phyloP scores from a whole-genome alignment of 2,329 filamentous ascomycete species.

The Aspergillus texensis region DNA sequence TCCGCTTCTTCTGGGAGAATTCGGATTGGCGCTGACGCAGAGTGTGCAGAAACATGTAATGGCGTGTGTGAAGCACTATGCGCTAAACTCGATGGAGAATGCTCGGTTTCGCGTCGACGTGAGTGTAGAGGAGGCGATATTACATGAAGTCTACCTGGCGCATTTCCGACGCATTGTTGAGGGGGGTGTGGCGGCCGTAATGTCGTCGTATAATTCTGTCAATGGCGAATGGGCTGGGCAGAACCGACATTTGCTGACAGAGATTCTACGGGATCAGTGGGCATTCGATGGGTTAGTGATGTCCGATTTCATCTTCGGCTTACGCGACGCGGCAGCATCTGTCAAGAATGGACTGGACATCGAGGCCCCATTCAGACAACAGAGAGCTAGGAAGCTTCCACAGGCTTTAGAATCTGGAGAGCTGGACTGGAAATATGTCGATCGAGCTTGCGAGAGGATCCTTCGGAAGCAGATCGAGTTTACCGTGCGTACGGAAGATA shows the following conservation, averaged over 20 bases:
- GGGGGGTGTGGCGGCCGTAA: conserved; percentile 12
- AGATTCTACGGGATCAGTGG: conserved; percentile 13
- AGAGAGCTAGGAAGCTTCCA: background rate
- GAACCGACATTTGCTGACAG: conserved; percentile 8
- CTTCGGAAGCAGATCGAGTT: conserved; percentile 5
- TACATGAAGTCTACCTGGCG: conserved; percentile 29
- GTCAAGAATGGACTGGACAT: conserved; percentile 15
- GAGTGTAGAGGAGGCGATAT: conserved; percentile 24
- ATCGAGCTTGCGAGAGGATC: conserved; percentile 6
- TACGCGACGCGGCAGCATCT: conserved; percentile 12
- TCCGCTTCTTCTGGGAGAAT: conserved; percentile 26
- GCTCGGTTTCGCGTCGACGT: conserved; percentile 31
- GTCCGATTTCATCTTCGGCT: conserved; percentile 17
- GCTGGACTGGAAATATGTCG: conserved; percentile 2
- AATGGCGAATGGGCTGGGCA: conserved; percentile 16
- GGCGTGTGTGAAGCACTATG: conserved; percentile 34
- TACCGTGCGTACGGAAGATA: conserved; percentile 1
- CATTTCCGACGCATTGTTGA: conserved; percentile 15
- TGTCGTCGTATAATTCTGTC: conserved; percentile 17
- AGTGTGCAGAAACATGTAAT: conserved; percentile 29
- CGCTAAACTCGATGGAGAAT: conserved; percentile 35
- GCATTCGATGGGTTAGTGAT: conserved; percentile 15
- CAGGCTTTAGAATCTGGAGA: conserved; percentile 1
- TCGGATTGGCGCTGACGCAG: conserved; percentile 25
- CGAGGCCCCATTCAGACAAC: conserved; percentile 16